These are phyloP conservation scores for Mucor indicus DNA, from an alignment of 371 early-diverging fungal species.

Conservation along the genomic window DNA sequence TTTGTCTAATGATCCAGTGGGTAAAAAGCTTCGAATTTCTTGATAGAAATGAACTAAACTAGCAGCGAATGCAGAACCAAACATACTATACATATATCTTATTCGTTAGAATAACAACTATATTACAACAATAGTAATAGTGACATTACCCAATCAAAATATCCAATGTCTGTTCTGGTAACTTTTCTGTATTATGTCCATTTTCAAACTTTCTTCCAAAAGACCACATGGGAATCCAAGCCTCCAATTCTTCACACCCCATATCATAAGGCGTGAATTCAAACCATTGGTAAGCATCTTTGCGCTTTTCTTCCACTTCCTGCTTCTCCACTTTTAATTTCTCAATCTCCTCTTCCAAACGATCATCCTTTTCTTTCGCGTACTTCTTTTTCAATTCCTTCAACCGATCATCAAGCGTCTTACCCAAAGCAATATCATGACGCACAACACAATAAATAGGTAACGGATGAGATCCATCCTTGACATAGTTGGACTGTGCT, in stretches of 20 bases:
- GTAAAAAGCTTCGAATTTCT: conserved; percentile 44
- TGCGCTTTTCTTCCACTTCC: conserved; percentile 1
- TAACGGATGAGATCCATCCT: conserved; percentile 63
- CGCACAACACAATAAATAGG: conserved; percentile 78
- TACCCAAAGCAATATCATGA: conserved; percentile 57
- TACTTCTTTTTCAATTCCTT: conserved; percentile 2
- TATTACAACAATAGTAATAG: background rate
- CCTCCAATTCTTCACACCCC: conserved; percentile 68
- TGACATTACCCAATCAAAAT: conserved; percentile 53
- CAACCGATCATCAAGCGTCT: conserved; percentile 5
- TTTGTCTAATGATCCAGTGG: conserved; percentile 20
- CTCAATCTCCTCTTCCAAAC: background rate
- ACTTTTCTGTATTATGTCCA: conserved; percentile 51
- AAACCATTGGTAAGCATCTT: conserved; percentile 68
- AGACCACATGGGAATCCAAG: conserved; percentile 73
- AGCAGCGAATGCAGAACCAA: conserved; percentile 65
- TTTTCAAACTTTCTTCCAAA: conserved; percentile 66
- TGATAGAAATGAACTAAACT: conserved; percentile 60
- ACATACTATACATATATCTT: conserved; percentile 24
- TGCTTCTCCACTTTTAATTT: conserved; percentile 7
- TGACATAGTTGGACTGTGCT: conserved; percentile 40
- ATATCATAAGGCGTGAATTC: conserved; percentile 75
- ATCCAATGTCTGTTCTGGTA: conserved; percentile 64
- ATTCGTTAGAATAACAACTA: conserved; percentile 1
- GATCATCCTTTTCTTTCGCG: conserved; percentile 5